Percentiles rank a stretch among this genome's conserved stretches.
Conservation (phyloP, 257 asterid genomes). For the Rhazya stricta region DNA sequence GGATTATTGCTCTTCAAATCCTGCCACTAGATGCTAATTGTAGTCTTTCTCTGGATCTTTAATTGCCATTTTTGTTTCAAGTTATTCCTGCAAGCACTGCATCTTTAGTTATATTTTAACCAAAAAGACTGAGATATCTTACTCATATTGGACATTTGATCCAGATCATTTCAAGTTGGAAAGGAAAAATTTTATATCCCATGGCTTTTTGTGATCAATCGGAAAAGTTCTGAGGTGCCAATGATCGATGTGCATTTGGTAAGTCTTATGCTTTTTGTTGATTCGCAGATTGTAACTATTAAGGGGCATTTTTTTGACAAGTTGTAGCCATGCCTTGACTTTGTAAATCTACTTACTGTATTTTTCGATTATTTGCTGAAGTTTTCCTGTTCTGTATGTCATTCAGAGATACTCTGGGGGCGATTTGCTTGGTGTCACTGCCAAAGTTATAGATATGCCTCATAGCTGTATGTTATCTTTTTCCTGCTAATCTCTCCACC, state of each 20-base stretch:
- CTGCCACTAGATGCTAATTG: background rate
- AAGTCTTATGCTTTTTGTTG: slow-evolving; percentile 22
- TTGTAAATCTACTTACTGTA: background rate
- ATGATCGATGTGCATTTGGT: slow-evolving; percentile 90
- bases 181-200: slow-evolving; percentile 81
- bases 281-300: background rate
- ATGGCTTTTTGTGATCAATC: slow-evolving; percentile 84
- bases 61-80: background rate
- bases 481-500: slow-evolving; percentile 10
- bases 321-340: background rate
- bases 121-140: background rate
- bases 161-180: slow-evolving; percentile 98
- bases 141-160: slow-evolving; percentile 15
- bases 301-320: background rate
- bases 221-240: slow-evolving; percentile 90
- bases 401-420: slow-evolving; percentile 75
- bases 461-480: slow-evolving; percentile 48
- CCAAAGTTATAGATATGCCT: slow-evolving; percentile 84
- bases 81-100: background rate
- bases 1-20: background rate
- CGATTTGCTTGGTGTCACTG: slow-evolving; percentile 83
- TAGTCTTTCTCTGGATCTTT: background rate
- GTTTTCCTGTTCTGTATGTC: background rate
- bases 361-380: background rate
- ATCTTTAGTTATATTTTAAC: background rate